phyloP scores from a whole-genome alignment of 208 protist species.

The Crithidia mellificae region DNA sequence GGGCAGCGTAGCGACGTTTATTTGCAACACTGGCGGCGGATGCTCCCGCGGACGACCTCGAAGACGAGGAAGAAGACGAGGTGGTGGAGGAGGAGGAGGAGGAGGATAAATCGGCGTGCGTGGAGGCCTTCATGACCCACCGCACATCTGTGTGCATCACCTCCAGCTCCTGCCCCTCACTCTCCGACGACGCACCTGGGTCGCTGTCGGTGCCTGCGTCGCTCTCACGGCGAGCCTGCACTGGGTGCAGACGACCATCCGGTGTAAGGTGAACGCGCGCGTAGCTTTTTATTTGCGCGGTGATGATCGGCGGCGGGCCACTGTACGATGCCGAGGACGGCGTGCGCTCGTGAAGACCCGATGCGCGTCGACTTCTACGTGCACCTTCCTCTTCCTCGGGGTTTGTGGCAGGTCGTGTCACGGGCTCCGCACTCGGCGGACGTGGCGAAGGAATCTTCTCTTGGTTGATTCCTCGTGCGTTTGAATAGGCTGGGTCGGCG shows the following conservation, averaged over 20 bases:
- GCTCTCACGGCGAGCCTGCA: slow-evolving; percentile 6
- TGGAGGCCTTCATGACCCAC: slow-evolving; percentile 40
- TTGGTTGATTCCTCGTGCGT: neutral
- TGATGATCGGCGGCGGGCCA: slow-evolving; percentile 16
- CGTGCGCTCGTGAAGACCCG: neutral
- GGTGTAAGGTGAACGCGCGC: slow-evolving; percentile 19
- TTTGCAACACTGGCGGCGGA: too few relatives aligned
- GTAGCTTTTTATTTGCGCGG: slow-evolving; percentile 31
- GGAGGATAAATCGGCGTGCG: neutral
- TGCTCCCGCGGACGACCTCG: neutral
- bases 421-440: neutral
- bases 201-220: slow-evolving; percentile 19
- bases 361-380: neutral
- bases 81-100: slow-evolving; percentile 1
- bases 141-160: slow-evolving; percentile 64
- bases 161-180: slow-evolving; percentile 52
- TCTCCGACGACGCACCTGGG: slow-evolving; percentile 3
- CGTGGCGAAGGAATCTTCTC: too few relatives aligned
- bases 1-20: neutral
- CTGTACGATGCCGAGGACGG: neutral
- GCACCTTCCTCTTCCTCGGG: neutral
- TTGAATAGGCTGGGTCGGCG: neutral
- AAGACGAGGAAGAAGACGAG: neutral
- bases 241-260: slow-evolving; percentile 37
- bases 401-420: neutral